Base-by-base conservation (phyloP, 192 early-diverging fungal species). In the Backusella luteola region DNA sequence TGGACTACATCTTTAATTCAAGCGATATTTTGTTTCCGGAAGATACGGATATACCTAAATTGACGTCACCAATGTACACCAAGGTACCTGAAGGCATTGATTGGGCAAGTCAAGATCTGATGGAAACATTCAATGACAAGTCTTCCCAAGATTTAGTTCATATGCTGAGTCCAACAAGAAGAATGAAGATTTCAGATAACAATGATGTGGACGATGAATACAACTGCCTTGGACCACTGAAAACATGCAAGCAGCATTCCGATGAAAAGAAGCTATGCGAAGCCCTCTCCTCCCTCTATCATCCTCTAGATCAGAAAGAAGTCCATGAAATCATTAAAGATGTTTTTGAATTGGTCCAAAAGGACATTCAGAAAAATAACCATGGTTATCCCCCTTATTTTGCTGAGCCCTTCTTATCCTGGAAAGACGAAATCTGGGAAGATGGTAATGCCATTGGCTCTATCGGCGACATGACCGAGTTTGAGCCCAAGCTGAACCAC, bases 21-120 rank as follows among this genome's bases (percentile, higher is more conserved):
- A 79, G 78, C 32, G 78, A 79, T 46, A 74, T 79, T 36, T 15
- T 42, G 8, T 79, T 79, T 69, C 78, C 78, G 29, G 69, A 32
- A 32, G 78, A 79, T 68, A 39, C 36, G 3, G 73, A 73, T 26
- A 67, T 74, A 75, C 73, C 78, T 7, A 79, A 79, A 34, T 49
- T 79, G 23, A 75, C 68, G 12, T 73, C 78, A 35, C 41, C 39
- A 9, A 49, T 73, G 59, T 63, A 38, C 23, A 73, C 42, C 19
- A 79, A 79, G 66, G 15, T 79, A 34, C 67, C 78, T n/a, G 67
- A 79, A 35, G 29, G 73, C 0, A 49, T 69, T 29, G 78, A 79
- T 59, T 79, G 78, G 78, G 68, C 67, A 41, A 29, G 21, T 71
- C 36, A 71, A 44, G 70, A 71, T 11, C 21, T 71, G 23, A 44